Evolutionary conservation across 208 protist species (phyloP).

Genomic region (Kentomonas sorsogonicus): DNA sequence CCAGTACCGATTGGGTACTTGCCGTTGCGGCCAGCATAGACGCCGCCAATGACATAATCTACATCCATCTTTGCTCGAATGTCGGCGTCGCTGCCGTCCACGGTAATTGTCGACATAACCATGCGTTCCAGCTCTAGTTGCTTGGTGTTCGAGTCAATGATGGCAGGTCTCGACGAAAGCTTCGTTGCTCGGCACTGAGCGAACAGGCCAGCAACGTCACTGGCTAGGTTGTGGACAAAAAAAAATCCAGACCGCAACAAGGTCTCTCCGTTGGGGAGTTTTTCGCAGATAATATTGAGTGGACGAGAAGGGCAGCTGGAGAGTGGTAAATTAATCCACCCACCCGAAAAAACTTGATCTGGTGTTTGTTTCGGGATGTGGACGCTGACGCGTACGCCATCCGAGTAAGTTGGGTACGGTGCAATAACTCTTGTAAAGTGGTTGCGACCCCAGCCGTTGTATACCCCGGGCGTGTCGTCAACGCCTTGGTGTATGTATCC

Average conservation of each 20-base stretch:
- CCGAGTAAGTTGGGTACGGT: background rate
- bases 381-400: background rate
- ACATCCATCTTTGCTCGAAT: no score
- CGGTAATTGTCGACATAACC: no score
- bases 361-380: no score
- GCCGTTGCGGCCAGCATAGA: no score
- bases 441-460: background rate
- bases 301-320: background rate
- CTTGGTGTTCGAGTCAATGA: no score
- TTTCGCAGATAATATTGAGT: background rate
- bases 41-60: no score
- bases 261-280: background rate
- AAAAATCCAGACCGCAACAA: background rate
- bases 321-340: background rate
- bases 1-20: no score
- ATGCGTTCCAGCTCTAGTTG: no score
- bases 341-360: background rate
- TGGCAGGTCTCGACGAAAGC: background rate
- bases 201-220: background rate
- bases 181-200: background rate
- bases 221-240: no score
- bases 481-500: slow-evolving; percentile 11
- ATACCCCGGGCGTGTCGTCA: background rate
- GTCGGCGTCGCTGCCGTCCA: no score
- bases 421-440: background rate